These are phyloP conservation scores for Elsinoe perseae DNA, from an alignment of 2,329 filamentous ascomycete genomes.

Conservation along the genomic window DNA sequence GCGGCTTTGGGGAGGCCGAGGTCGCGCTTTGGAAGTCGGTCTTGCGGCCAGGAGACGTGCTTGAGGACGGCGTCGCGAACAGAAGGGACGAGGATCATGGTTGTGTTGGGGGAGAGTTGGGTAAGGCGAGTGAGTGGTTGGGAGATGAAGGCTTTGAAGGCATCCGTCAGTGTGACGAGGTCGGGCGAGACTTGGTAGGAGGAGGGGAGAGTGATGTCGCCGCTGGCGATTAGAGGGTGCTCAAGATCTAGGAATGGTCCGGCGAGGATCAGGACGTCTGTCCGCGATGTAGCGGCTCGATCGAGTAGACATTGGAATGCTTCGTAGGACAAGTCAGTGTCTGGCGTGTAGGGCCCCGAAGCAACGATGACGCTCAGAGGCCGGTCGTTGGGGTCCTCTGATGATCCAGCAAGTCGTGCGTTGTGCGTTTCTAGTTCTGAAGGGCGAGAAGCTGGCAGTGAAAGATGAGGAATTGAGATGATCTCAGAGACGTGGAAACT, in stretches of 20 bases:
- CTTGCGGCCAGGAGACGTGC: slow-evolving; percentile 81
- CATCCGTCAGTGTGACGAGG: slow-evolving; percentile 67
- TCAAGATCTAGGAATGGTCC: slow-evolving; percentile 90
- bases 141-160: slow-evolving; percentile 76
- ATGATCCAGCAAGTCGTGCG: slow-evolving; percentile 55
- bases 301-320: slow-evolving; percentile 74
- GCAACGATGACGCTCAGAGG: slow-evolving; percentile 72
- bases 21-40: slow-evolving; percentile 60
- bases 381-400: slow-evolving; percentile 49
- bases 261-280: slow-evolving; percentile 69
- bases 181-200: slow-evolving; percentile 48
- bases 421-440: slow-evolving; percentile 60
- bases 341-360: slow-evolving; percentile 83
- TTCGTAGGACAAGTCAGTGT: slow-evolving; percentile 86
- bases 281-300: slow-evolving; percentile 64
- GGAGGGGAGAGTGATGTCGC: slow-evolving; percentile 37
- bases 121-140: slow-evolving; percentile 63
- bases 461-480: slow-evolving; percentile 65
- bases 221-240: slow-evolving; percentile 70
- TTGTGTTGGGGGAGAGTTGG: slow-evolving; percentile 64
- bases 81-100: slow-evolving; percentile 75
- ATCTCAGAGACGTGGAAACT: slow-evolving; percentile 75
- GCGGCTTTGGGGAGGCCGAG: slow-evolving; percentile 71
- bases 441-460: slow-evolving; percentile 62
- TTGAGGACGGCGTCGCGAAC: slow-evolving; percentile 73